Base-by-base conservation (phyloP, 2,329 filamentous ascomycete species). In the Aspergillus neotritici region DNA sequence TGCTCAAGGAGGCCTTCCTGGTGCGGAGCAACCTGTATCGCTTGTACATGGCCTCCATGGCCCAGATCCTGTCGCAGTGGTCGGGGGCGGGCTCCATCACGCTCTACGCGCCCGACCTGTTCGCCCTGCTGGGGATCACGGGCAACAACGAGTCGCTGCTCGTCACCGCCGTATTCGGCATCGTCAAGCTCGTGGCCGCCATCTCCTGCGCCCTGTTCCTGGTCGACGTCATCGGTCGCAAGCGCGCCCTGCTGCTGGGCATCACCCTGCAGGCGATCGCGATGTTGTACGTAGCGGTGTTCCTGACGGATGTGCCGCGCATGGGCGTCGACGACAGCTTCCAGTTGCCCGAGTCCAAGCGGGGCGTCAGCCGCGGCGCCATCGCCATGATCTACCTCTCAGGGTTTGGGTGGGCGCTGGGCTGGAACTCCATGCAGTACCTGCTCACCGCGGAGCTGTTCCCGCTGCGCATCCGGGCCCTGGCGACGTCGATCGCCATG, bases 351-450 rank as follows among this genome's bases (percentile, higher is more conserved):
- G 44, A 57, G 0, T 55, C 58, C 13, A 70, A 84, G 53, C 71
- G 73, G 51, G 72, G 69, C 1, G 77, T 81, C 4, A 83, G 82
- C 41, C 79, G 75, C 16, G 61, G 61, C 3, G 86, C 84, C 10
- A 80, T 87, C 46, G 82, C 80, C 37, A 84, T 86, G 79, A 86
- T 87, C 52, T 87, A 84, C 61, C 40, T 87, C 14, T 82, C 77
- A 0, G 83, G 82, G 2, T 74, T 79, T 44, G 83, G 83, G 1
- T 86, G 83, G 82, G 82, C 83, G 2, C 67, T 84, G 3, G 82
- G 78, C 30, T 89, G 81, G 83, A 87, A 87, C 67, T 79, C 75
- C 1, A 84, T 87, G 73, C 85, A 88, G 65, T 90, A 89, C 60
- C 74, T 90, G 4, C 76, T 90, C 43, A 87, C 84, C 11, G 83